phyloP scores from a whole-genome alignment of 345 rosid genomes.

The Physaria fendleri region DNA sequence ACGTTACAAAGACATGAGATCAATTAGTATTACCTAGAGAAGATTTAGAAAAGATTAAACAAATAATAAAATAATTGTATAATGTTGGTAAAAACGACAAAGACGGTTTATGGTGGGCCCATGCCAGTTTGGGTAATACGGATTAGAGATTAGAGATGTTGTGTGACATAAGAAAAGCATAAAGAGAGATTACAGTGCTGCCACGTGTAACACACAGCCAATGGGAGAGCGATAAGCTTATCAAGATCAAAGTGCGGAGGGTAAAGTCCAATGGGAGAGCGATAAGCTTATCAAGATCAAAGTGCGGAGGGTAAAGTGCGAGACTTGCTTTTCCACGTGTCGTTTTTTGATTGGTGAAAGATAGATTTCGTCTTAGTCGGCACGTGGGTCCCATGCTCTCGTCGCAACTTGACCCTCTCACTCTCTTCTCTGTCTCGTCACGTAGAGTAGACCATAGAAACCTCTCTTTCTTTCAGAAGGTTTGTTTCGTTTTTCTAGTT shows the following conservation, averaged over 20 bases:
- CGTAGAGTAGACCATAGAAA: neutral
- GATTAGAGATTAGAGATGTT: neutral
- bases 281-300: conserved; percentile 31
- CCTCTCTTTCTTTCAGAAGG: conserved; percentile 14
- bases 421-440: conserved; percentile 3
- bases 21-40: neutral
- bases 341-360: neutral
- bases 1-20: neutral
- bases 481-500: neutral
- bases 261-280: conserved; percentile 31
- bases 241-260: conserved; percentile 20
- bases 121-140: conserved; percentile 18
- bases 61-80: neutral
- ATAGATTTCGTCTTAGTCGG: conserved; percentile 19
- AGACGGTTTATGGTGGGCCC: neutral
- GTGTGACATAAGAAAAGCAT: neutral
- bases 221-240: conserved; percentile 33
- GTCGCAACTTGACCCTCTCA: conserved; percentile 2
- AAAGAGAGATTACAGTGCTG: neutral
- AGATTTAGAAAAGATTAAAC: neutral
- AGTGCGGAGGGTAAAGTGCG: conserved; percentile 23
- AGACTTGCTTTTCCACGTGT: conserved; percentile 27
- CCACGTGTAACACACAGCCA: conserved; percentile 10
- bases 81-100: conserved; percentile 18
- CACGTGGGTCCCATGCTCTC: conserved; percentile 10